Base-by-base conservation (phyloP, 1,139 yeast genomes). In the Blastobotrys apis region DNA sequence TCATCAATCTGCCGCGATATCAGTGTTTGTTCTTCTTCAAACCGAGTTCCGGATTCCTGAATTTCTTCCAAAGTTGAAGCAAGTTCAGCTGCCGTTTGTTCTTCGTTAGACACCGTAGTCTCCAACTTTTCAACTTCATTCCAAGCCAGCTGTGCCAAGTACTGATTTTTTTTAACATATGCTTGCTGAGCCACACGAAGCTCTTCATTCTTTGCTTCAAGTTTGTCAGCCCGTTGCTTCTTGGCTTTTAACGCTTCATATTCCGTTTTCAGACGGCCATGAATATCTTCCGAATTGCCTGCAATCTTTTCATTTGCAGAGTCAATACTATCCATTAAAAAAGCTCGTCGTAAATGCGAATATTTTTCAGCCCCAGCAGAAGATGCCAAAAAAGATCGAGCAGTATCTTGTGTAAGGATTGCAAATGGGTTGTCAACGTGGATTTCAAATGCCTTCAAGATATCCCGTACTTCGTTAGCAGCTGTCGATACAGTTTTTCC, bases 341-440 rank as follows among this genome's bases (percentile, higher is more conserved):
- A 81, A 23, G 95, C 96, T 47, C 77, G 76, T 86, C 84, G 83
- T 60, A 87, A 86, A 56, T 77, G 81, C 20, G 72, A 73, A 62
- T 80, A 90, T 62, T 88, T 86, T 41, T 77, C 80, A 36, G 72
- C 72, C 47, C 85, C 84, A 9, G 49, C 43, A 4, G 52, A 46
- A 15, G 56, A 43, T 6, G 55, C 47, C 46, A 94, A 68, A 59
- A 94, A 92, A 20, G 92, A 85, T 53, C 96, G 75, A 1, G 99
- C 98, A 49, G 83, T 85, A 56, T 94, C 97, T 62, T 94, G 99
- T 0, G 95, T 86, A 42, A 94, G 70, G 56, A 94, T 85, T 2
- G 95, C 87, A 75, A 94, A 78, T 5, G 97, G 97, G 57, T 94
- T 94, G 55, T 84, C 94, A 17, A 92, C 82, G 2, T 88, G 80